These are phyloP conservation scores for Neurospora pannonica DNA, from an alignment of 495 filamentous ascomycete genomes.

Conservation along the genomic window DNA sequence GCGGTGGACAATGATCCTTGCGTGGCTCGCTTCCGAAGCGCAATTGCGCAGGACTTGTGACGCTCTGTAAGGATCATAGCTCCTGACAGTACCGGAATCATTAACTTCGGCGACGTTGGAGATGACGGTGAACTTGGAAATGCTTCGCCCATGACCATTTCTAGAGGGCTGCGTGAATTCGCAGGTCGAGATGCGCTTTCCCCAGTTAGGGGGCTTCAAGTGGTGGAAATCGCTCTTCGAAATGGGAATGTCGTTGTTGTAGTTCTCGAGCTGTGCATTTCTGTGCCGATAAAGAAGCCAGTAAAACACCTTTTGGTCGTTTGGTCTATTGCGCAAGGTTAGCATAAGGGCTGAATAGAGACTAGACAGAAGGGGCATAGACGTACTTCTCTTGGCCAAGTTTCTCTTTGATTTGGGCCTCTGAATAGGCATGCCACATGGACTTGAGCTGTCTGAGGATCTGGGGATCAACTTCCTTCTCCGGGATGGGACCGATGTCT, in stretches of 20 bases:
- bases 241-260: constrained; percentile 60
- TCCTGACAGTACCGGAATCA: constrained; percentile 30
- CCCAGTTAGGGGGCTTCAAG: constrained; percentile 45
- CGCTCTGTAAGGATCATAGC: constrained; percentile 80
- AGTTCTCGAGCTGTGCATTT: constrained; percentile 77
- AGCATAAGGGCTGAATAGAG: constrained; percentile 10
- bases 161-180: constrained; percentile 33
- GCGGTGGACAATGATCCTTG: constrained; percentile 62
- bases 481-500: constrained; percentile 22
- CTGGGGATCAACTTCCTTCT: constrained; percentile 61
- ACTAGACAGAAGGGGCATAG: not conserved
- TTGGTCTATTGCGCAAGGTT: constrained; percentile 44
- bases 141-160: constrained; percentile 40
- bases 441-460: constrained; percentile 75
- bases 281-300: constrained; percentile 69
- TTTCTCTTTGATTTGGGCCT: constrained; percentile 57
- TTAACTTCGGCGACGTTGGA: constrained; percentile 40
- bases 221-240: constrained; percentile 87
- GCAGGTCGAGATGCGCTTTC: constrained; percentile 40
- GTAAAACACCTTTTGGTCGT: constrained; percentile 89
- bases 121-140: constrained; percentile 64
- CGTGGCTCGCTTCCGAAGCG: constrained; percentile 28
- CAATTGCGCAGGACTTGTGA: constrained; percentile 42
- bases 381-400: constrained; percentile 58
- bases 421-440: constrained; percentile 74